Evolutionary conservation across 805 yeast species (phyloP).

Genomic region (Metschnikowia lunata): DNA sequence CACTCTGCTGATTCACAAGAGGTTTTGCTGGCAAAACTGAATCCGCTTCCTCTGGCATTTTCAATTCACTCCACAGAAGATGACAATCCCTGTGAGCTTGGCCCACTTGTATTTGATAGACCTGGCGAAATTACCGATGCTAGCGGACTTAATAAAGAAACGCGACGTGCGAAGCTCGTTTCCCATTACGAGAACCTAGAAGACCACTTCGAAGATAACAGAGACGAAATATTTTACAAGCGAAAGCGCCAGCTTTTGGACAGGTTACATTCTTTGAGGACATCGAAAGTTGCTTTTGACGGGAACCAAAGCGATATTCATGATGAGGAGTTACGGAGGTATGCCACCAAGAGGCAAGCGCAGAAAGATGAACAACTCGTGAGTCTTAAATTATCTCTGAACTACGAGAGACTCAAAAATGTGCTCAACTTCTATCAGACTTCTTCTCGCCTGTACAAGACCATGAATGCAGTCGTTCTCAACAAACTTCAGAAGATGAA

Average conservation of each 20-base stretch:
- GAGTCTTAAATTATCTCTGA: constrained; percentile 26
- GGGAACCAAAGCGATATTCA: constrained; percentile 14
- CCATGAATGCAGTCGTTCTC: constrained; percentile 24
- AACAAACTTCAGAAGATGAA: constrained; percentile 37
- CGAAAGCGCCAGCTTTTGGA: constrained; percentile 24
- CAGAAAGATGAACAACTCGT: constrained; percentile 32
- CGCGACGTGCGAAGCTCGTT: constrained; percentile 21
- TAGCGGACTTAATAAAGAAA: constrained; percentile 19
- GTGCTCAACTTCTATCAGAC: constrained; percentile 34
- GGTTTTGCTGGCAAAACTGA: constrained; percentile 5
- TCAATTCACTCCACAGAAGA: not conserved
- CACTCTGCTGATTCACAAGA: not conserved
- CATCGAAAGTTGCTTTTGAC: constrained; percentile 24
- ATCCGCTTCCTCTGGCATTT: constrained; percentile 1
- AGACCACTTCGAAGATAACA: constrained; percentile 14
- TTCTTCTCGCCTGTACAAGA: constrained; percentile 31
- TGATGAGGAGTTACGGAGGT: constrained; percentile 28
- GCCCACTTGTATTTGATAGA: not conserved
- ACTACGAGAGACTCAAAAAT: constrained; percentile 31
- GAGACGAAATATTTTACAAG: constrained; percentile 19
- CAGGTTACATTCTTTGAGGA: constrained; percentile 22
- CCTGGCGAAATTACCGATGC: constrained; percentile 15
- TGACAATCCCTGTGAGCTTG: not conserved
- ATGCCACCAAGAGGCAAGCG: constrained; percentile 17
- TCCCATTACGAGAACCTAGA: constrained; percentile 18